Base-by-base conservation (phyloP, 805 yeast species). In the Ogataea zsoltii region DNA sequence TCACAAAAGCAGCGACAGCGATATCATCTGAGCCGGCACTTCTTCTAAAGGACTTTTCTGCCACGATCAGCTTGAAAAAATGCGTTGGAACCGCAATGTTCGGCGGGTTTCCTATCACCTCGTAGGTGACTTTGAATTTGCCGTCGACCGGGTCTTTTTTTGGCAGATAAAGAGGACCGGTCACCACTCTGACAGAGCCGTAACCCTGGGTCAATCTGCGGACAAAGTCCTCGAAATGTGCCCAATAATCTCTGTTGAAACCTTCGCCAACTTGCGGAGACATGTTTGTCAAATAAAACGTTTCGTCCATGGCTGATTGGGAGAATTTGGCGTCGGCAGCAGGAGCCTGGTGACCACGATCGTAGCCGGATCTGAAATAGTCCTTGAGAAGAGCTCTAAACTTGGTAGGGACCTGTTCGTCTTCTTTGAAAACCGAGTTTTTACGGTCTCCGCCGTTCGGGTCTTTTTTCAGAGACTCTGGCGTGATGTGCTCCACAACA, bases 261-360 rank as follows among this genome's bases (percentile, higher is more conserved):
- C 99, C 99, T 4, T 85, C 96, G 3, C 99, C 99, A 3, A 94
- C 96, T 65, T 94, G 99, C 1, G 99, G 99, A 7, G 95, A 80
- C 76, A 94, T 92, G 66, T 94, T 94, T 5, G 96, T 84, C 56
- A 94, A 70, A 52, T 72, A 80, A 60, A 94, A 94, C 0, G 99
- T 94, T 64, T 92, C 96, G 66, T 94, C 85, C 98, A 94, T 92
- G 15, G 97, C 97, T 15, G 63, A 56, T 67, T 94, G 99, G 26
- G 82, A 80, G 68, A 81, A 94, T 62, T 88, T 90, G 19, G 98
- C 97, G 65, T 94, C 87, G 0, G 98, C 98, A 4, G 99, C 99
- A 3, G 99, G 97, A 0, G 96, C 97, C 58, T 88, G 89, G 67
- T 94, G 99, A 5, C 99, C 99, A 53, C 98, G 72, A 65, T 94